These are phyloP conservation scores for Aspergillus ruber DNA, from an alignment of 2,329 filamentous ascomycete species.

Conservation along the genomic window DNA sequence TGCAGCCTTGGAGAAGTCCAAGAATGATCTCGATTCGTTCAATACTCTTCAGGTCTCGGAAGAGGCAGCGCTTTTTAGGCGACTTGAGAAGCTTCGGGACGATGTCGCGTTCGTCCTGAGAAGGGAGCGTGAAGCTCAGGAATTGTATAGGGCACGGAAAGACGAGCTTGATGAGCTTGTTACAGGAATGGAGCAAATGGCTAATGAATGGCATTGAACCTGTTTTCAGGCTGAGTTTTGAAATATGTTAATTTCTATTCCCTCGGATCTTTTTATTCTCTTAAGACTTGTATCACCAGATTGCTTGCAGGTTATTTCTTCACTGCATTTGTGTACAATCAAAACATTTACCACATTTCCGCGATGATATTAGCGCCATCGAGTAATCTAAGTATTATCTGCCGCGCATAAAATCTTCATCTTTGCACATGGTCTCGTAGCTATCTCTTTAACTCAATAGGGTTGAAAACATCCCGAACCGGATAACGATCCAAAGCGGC, in stretches of 20 bases:
- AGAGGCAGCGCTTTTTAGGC: slow-evolving; percentile 63
- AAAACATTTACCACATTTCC: background rate
- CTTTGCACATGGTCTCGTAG: no score
- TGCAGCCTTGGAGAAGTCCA: slow-evolving; percentile 66
- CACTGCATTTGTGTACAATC: background rate
- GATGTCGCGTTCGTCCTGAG: slow-evolving; percentile 75
- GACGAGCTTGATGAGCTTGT: slow-evolving; percentile 67
- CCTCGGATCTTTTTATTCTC: background rate
- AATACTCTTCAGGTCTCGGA: slow-evolving; percentile 71
- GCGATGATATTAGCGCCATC: background rate
- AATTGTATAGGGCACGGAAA: slow-evolving; percentile 67
- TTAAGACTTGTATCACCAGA: background rate
- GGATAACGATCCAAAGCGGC: slow-evolving; percentile 8
- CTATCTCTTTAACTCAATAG: background rate
- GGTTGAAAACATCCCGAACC: slow-evolving; percentile 9
- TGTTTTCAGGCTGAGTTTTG: background rate
- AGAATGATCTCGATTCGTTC: slow-evolving; percentile 65
- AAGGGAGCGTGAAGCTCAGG: slow-evolving; percentile 85
- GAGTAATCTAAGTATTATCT: background rate
- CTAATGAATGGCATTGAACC: slow-evolving; percentile 36
- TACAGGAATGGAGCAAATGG: slow-evolving; percentile 21
- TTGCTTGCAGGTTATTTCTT: background rate
- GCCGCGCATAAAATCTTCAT: background rate
- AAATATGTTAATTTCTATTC: background rate
- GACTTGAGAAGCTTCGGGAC: slow-evolving; percentile 69